phyloP scores from a whole-genome alignment of 129 eudicot species.

The Kitagawia praeruptora region DNA sequence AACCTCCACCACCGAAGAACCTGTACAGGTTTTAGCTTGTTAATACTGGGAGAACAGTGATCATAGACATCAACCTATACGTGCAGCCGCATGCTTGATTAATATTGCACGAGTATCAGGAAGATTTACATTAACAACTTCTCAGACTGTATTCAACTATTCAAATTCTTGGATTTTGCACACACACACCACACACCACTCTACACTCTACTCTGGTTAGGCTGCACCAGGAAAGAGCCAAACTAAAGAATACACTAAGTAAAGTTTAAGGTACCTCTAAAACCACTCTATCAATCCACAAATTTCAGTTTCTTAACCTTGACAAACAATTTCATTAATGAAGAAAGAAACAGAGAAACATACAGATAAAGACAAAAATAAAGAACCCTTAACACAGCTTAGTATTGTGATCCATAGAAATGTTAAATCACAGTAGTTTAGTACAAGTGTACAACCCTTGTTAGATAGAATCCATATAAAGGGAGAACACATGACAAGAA shows the following conservation, averaged over 20 bases:
- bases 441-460: too few relatives aligned
- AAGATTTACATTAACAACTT: neutral
- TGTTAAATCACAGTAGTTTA: neutral
- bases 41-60: neutral
- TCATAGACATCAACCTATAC: neutral
- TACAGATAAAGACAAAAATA: neutral
- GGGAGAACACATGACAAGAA: neutral
- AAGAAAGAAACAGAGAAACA: neutral
- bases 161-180: neutral
- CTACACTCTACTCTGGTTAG: neutral
- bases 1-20: constrained; percentile 92
- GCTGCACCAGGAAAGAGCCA: neutral
- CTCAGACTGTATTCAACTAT: neutral
- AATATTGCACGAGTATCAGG: neutral
- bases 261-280: neutral
- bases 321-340: neutral
- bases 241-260: neutral
- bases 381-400: neutral
- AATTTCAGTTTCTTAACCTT: neutral
- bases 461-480: neutral
- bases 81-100: neutral
- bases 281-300: neutral
- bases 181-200: too few relatives aligned
- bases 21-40: constrained; percentile 27
- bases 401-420: neutral